phyloP scores from a whole-genome alignment of 768 basidiomycete species.

The Cystobasidium tubakii region DNA sequence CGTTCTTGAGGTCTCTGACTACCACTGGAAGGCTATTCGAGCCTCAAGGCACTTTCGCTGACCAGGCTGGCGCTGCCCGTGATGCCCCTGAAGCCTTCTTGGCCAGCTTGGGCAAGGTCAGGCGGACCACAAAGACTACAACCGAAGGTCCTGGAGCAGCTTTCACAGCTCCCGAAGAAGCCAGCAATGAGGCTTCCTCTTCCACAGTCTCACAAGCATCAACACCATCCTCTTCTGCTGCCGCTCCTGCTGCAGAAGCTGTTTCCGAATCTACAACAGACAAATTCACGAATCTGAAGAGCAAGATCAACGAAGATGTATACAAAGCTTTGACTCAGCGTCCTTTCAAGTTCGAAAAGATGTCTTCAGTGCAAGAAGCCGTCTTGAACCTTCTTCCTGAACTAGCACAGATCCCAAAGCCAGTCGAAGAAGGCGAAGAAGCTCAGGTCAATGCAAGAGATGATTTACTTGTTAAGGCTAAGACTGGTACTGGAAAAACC shows the following conservation, averaged over 20 bases:
- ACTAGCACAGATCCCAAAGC: conserved; percentile 57
- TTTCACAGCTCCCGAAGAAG: background rate
- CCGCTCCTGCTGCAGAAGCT: background rate
- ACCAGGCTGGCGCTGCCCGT: background rate
- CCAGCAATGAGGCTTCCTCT: background rate
- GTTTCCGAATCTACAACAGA: conserved; percentile 2
- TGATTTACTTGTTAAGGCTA: conserved; percentile 57
- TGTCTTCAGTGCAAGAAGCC: conserved; percentile 76
- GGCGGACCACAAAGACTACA: background rate
- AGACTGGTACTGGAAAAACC: conserved; percentile 56
- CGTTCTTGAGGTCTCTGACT: background rate
- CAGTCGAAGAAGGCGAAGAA: conserved; percentile 42
- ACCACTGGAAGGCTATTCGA: background rate
- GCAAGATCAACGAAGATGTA: conserved; percentile 38
- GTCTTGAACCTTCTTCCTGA: conserved; percentile 71
- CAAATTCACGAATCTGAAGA: conserved; percentile 11
- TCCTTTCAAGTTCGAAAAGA: conserved; percentile 64
- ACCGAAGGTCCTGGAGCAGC: conserved; percentile 2
- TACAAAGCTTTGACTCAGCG: conserved; percentile 43
- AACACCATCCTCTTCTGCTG: background rate
- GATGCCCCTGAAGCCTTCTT: background rate
- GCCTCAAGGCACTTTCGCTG: background rate
- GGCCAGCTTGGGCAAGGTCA: background rate
- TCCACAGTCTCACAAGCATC: background rate
- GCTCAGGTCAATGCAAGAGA: conserved; percentile 12